phyloP scores from a whole-genome alignment of 495 filamentous ascomycete species.

The Platismatia glauca region DNA sequence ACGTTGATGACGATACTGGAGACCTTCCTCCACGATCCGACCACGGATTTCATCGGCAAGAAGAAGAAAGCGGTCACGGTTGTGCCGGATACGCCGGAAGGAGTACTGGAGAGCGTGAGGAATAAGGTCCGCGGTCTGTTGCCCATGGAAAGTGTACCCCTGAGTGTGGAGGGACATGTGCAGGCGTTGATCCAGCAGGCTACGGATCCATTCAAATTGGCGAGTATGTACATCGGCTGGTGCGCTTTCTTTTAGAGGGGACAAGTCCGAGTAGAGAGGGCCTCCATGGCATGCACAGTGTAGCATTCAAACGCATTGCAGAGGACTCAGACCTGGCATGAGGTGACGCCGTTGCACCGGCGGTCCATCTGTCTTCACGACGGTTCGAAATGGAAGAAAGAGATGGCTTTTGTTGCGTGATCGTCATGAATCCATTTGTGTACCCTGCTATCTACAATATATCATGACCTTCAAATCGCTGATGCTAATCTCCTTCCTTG shows the following conservation, averaged over 20 bases:
- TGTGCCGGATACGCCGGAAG: conserved; percentile 78
- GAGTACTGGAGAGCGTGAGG: conserved; percentile 80
- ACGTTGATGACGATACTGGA: conserved; percentile 94
- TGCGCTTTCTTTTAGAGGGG: conserved; percentile 70
- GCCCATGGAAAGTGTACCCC: conserved; percentile 74
- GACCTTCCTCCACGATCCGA: conserved; percentile 94
- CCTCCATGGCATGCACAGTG: background rate
- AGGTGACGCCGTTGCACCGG: background rate
- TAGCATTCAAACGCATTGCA: background rate
- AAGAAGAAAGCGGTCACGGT: conserved; percentile 50
- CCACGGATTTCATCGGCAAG: conserved; percentile 83
- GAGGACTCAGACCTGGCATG: background rate
- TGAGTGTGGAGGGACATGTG: conserved; percentile 92
- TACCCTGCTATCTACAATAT: background rate
- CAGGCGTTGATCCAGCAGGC: conserved; percentile 85
- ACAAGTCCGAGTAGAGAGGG: background rate
- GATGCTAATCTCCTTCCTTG: background rate
- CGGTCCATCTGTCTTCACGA: background rate
- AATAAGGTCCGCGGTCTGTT: conserved; percentile 80
- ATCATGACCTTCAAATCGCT: background rate
- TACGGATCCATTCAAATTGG: conserved; percentile 63
- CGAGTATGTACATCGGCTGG: conserved; percentile 97
- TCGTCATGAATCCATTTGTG: background rate
- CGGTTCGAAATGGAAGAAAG: background rate
- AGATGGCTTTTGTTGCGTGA: background rate